Evolutionary conservation across 2,329 filamentous ascomycete species (phyloP), one percentile per base, ranked within the genome.

Genomic region (Ophiostoma pallidulum): DNA sequence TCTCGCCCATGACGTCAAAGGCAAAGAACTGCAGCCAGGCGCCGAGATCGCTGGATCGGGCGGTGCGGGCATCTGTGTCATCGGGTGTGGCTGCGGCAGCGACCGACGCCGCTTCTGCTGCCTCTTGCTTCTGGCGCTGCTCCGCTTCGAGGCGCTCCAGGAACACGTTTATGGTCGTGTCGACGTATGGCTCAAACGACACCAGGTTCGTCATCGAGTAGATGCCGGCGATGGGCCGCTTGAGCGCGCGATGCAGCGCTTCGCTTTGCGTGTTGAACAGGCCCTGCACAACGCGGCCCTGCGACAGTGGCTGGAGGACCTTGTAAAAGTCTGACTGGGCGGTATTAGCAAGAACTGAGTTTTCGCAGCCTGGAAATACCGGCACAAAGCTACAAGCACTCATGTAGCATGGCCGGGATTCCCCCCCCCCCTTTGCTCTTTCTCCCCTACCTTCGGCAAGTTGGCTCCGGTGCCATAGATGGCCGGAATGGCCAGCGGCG

Each of bases 21-120:
- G 48, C 48, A 68, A 65, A 68, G 53, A 59, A 71, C 9, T 57
- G 31, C 10, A 70, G 54, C 67, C 69, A 73, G 32, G 66, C 56
- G 4, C 64, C 66, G 9, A 72, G 56, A 16, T 67, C 57, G 45
- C 62, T 66, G 1, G 52, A 6, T 10, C 10, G 5, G 24, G 24
- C 10, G 6, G 24, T 28, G 24, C 24, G 5, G 24, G 24, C n/a
- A n/a, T n/a, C n/a, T n/a, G n/a, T n/a, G n/a, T n/a, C n/a, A n/a
- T n/a, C n/a, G 10, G 5, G 24, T 10, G 24, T 10, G 5, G 24
- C 24, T 28, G 24, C 24, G 24, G 24, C 24, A 51, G 47, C 60
- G 51, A n/a, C 29, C 18, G 4, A 14, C 24, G 18, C 58, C 41
- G n/a, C 62, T 54, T 19, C 37, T 22, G 12, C 8, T 59, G n/a